Evolutionary conservation across 176 grass and related monocot genomes (phyloP), one percentile per base, ranked within the genome.

Genomic region (Zizania latifolia): DNA sequence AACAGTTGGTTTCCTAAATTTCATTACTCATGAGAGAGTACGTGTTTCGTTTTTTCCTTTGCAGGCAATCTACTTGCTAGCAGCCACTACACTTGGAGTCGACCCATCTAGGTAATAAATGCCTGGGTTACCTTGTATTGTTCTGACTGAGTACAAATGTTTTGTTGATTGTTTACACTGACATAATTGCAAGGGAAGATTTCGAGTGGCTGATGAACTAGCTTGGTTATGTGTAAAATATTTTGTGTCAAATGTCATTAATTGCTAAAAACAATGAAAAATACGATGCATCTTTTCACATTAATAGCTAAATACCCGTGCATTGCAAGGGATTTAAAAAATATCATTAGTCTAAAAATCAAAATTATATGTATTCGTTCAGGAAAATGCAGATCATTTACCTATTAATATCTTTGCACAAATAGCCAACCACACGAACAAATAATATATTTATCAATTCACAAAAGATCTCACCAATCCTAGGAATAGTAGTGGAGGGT

Each of bases 61-160:
- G 37, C 86, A 98, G 94, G 94, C 94, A 33, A 98, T 98, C 64
- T 98, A 98, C 76, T 73, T 93, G 62, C 83, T 98, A 86, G 94
- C 94, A 26, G 88, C 89, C 72, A 79, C 85, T 81, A 94, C 91
- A 68, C 82, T 98, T 43, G 90, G 84, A 87, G 86, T 98, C 30
- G 82, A 94, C 78, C 91, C 91, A 77, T 82, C 86, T 45, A 90
- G 91, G 94, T 98, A 94, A 40, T 22, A 15, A 58, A 57, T 43
- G 0, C 0, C 22, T 44, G 24, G 17, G 23, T 8, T n/a, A 43
- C 2, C 35, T 72, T 73, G 12, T 51, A 30, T 57, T 74, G 21
- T 28, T 74, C 17, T 74, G 56, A 27, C 17, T 74, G 56, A 27
- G 40, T 74, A 14, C n/a, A 17, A 34, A 26, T 62, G 33, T 29